Percentiles rank a stretch among this genome's conserved stretches.
Conservation (phyloP, 202 grass and related monocot species). For the Bolboschoenoplectus hybrid region DNA sequence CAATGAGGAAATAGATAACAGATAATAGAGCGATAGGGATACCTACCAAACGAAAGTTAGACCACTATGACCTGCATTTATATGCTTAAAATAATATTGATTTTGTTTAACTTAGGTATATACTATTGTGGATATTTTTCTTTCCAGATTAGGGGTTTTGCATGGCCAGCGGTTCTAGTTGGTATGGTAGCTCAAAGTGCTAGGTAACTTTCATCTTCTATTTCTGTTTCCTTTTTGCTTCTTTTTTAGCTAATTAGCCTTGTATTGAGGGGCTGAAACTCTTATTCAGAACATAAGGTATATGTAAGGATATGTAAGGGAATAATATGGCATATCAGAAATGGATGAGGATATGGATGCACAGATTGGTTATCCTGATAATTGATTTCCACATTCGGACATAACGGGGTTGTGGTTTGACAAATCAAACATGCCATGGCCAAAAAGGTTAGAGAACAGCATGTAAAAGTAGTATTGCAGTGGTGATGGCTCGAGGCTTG, state of each 20-base stretch:
- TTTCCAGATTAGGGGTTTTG: slow-evolving; percentile 88
- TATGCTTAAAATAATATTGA: background rate
- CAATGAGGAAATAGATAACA: background rate
- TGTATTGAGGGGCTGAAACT: background rate
- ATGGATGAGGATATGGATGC: background rate
- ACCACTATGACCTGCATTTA: background rate
- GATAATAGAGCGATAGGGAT: background rate
- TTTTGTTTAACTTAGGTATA: slow-evolving; percentile 10
- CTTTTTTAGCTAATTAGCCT: background rate
- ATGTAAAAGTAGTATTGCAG: background rate
- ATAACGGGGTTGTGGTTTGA: background rate
- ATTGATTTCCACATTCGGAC: slow-evolving; percentile 11
- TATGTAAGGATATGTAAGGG: background rate
- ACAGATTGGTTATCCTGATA: background rate
- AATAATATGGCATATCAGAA: background rate
- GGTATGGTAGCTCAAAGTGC: slow-evolving; percentile 99
- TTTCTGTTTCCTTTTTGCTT: slow-evolving; percentile 37
- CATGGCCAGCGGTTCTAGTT: slow-evolving; percentile 98
- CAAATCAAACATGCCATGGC: background rate
- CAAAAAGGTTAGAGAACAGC: background rate
- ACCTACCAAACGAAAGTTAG: background rate
- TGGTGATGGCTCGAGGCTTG: background rate
- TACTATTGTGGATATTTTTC: background rate
- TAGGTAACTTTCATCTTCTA: slow-evolving; percentile 56
- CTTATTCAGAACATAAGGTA: background rate